Percentiles rank a stretch among this genome's conserved stretches.
Conservation (phyloP, 371 early-diverging fungal genomes). For the Zychaea mexicana region DNA sequence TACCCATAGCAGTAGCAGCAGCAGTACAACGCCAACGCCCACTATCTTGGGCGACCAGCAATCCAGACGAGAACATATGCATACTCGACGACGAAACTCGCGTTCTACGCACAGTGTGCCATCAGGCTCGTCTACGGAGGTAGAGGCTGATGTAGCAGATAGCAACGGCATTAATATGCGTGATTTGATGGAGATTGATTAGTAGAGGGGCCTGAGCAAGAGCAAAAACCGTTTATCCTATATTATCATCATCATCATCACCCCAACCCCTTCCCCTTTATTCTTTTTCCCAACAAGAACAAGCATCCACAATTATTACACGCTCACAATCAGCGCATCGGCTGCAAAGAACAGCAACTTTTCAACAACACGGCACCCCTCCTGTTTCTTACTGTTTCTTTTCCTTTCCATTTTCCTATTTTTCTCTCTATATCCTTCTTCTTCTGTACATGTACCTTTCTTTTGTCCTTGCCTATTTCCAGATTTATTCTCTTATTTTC, state of each 20-base stretch:
- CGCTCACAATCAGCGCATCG: no score
- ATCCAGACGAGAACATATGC: slow-evolving; percentile 6
- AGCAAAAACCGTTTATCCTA: neutral
- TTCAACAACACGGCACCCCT: no score
- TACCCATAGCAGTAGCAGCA: no score
- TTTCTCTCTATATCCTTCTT: neutral
- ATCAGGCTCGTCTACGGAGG: slow-evolving; percentile 30
- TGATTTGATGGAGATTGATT: slow-evolving; percentile 27
- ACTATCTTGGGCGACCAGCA: neutral
- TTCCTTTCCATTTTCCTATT: neutral
- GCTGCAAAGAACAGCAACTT: no score
- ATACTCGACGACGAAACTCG: slow-evolving; percentile 21
- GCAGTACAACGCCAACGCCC: neutral
- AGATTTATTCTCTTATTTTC: neutral
- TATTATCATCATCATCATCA: neutral
- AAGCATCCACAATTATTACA: no score
- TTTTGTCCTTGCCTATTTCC: neutral
- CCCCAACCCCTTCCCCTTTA: neutral
- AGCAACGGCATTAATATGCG: slow-evolving; percentile 10
- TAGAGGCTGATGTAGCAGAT: slow-evolving; percentile 21
- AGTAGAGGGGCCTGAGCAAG: neutral
- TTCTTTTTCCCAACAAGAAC: neutral
- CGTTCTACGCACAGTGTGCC: slow-evolving; percentile 25
- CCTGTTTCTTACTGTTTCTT: neutral
- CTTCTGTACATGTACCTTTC: neutral